phyloP scores from a whole-genome alignment of 2,329 filamentous ascomycete genomes.

The Teratosphaeriaceae sp. region DNA sequence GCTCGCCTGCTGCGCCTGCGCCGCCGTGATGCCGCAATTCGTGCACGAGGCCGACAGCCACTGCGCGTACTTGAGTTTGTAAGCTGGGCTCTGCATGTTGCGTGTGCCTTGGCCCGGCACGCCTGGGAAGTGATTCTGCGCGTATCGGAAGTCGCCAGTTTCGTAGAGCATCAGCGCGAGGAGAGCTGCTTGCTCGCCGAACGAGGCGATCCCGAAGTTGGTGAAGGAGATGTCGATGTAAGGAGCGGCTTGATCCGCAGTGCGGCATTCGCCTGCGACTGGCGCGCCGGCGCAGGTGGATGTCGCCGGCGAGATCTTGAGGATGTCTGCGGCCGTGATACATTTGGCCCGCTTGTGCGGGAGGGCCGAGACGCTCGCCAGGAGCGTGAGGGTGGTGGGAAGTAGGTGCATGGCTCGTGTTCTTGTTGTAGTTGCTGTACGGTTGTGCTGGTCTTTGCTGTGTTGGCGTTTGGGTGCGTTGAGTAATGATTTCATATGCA shows the following conservation, averaged over 20 bases:
- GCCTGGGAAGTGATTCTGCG: constrained; percentile 58
- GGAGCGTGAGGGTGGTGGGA: not conserved
- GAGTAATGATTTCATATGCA: no score
- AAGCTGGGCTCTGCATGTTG: constrained; percentile 56
- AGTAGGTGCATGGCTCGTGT: not conserved
- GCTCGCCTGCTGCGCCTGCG: constrained; percentile 23
- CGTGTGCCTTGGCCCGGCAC: constrained; percentile 64
- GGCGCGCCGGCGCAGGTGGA: constrained; percentile 44
- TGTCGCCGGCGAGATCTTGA: constrained; percentile 52
- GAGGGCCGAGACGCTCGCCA: constrained; percentile 2
- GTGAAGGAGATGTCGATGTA: constrained; percentile 51
- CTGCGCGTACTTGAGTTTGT: constrained; percentile 50
- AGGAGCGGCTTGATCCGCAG: constrained; percentile 54
- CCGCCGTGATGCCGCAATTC: constrained; percentile 19
- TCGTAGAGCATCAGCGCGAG: constrained; percentile 67
- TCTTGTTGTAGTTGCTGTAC: not conserved
- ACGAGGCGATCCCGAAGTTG: constrained; percentile 49
- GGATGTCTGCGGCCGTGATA: constrained; percentile 38
- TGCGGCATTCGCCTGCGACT: constrained; percentile 55
- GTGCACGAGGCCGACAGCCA: constrained; percentile 32
- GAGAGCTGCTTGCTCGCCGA: constrained; percentile 61
- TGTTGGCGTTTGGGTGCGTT: not conserved
- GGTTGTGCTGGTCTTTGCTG: not conserved
- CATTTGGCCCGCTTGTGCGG: constrained; percentile 2
- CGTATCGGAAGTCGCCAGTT: constrained; percentile 62